Evolutionary conservation across 2,329 filamentous ascomycete species (phyloP).

Genomic region (Phialemoniopsis sp.): DNA sequence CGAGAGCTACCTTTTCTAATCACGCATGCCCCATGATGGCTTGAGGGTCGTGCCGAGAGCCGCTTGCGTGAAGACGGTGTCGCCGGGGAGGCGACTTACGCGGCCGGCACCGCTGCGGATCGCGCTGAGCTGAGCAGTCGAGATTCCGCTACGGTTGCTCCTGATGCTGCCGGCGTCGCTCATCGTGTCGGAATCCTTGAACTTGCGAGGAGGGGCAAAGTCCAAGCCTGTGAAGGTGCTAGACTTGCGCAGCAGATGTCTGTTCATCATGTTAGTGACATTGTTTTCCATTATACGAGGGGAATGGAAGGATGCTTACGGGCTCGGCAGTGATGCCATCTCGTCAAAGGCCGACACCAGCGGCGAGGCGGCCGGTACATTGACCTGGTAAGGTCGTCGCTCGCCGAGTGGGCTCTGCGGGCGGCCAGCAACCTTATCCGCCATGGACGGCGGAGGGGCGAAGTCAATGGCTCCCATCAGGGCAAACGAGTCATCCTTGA

Average conservation of each 20-base stretch:
- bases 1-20: constrained; percentile 9
- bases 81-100: constrained; percentile 77
- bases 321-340: constrained; percentile 78
- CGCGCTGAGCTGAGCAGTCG: constrained; percentile 62
- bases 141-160: constrained; percentile 76
- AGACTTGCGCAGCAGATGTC: constrained; percentile 71
- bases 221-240: constrained; percentile 74
- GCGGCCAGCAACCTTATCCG: constrained; percentile 66
- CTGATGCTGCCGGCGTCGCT: constrained; percentile 65
- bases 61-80: constrained; percentile 73
- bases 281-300: background rate
- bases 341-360: constrained; percentile 84
- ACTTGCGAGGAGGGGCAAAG: constrained; percentile 74
- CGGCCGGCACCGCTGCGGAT: constrained; percentile 82
- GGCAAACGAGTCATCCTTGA: constrained; percentile 77
- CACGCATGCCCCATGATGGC: constrained; percentile 54
- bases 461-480: constrained; percentile 71
- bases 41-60: constrained; percentile 60
- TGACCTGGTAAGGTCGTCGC: constrained; percentile 69
- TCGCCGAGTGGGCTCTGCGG: constrained; percentile 62
- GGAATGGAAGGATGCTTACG: constrained; percentile 58
- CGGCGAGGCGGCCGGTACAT: constrained; percentile 70
- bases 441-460: constrained; percentile 68
- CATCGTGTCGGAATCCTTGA: constrained; percentile 57
- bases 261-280: constrained; percentile 27